Evolutionary conservation across 352 stramenopile species (phyloP).

Genomic region (Globisporangium echinulatum): DNA sequence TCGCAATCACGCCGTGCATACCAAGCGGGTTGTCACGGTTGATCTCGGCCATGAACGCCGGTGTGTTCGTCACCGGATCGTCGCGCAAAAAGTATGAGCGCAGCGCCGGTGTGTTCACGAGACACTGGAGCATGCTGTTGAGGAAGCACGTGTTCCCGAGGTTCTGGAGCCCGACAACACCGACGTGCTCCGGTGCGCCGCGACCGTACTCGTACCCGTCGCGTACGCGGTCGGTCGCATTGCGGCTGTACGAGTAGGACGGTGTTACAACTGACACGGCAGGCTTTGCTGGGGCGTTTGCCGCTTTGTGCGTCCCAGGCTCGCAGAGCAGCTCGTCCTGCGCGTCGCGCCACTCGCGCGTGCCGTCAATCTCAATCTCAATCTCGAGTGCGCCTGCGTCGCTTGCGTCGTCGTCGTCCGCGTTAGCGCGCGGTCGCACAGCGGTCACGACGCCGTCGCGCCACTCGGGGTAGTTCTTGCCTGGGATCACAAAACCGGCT

Average conservation of each 20-base stretch:
- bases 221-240: constrained; percentile 13
- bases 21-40: constrained; percentile 95
- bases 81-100: constrained; percentile 90
- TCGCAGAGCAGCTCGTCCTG: constrained; percentile 62
- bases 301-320: constrained; percentile 47
- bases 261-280: background rate
- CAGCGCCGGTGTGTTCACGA: constrained; percentile 91
- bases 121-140: constrained; percentile 87
- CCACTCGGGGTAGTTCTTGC: constrained; percentile 57
- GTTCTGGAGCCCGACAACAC: constrained; percentile 74
- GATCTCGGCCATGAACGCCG: constrained; percentile 71
- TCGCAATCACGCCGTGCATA: constrained; percentile 90
- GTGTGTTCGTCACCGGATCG: constrained; percentile 39
- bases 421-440: constrained; percentile 11
- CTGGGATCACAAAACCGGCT: constrained; percentile 27
- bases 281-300: constrained; percentile 25
- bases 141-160: constrained; percentile 82
- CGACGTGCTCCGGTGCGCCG: constrained; percentile 44
- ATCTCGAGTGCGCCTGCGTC: constrained; percentile 24
- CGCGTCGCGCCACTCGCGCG: constrained; percentile 41
- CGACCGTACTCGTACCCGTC: constrained; percentile 37
- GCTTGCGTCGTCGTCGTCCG: constrained; percentile 1
- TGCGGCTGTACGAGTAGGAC: constrained; percentile 22
- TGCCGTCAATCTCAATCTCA: constrained; percentile 37
- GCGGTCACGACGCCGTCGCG: constrained; percentile 36